Conservation (phyloP, 2,329 filamentous ascomycete species). For the Penicillium sp. region DNA sequence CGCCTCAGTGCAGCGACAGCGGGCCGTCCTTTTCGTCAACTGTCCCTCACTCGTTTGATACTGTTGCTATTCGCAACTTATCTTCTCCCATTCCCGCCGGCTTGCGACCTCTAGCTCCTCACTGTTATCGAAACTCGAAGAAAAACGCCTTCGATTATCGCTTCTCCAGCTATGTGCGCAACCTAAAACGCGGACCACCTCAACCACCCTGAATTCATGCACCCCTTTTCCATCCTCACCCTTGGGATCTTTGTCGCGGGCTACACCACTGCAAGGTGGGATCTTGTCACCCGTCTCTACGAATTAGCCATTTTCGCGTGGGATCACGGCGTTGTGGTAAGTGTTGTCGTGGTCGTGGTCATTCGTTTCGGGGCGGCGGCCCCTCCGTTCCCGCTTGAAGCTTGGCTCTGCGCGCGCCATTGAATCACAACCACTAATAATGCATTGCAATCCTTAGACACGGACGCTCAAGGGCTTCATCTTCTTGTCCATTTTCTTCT, state of each 20-base stretch:
- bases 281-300: constrained; percentile 94
- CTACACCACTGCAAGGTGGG: constrained; percentile 99
- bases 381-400: constrained; percentile 14
- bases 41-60: not conserved
- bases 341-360: constrained; percentile 43
- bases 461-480: constrained; percentile 85
- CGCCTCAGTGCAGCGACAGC: constrained; percentile 11
- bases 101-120: not conserved
- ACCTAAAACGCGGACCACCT: constrained; percentile 30
- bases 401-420: constrained; percentile 4
- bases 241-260: constrained; percentile 98
- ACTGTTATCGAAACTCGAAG: not conserved
- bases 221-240: constrained; percentile 95
- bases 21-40: constrained; percentile 6
- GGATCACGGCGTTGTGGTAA: constrained; percentile 96
- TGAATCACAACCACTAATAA: constrained; percentile 9
- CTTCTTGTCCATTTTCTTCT: constrained; percentile 81
- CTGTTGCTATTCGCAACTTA: not conserved
- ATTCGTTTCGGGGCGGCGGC: constrained; percentile 8
- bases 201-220: constrained; percentile 66
- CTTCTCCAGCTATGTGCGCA: constrained; percentile 37
- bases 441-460: constrained; percentile 57
- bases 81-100: not conserved
- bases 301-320: constrained; percentile 96
- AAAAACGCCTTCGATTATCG: not conserved